A percentile compares a stretch with the other conserved stretches of the same genome.
These are phyloP conservation scores for Cercophora samala DNA, from an alignment of 495 filamentous ascomycete genomes.

Conservation along the genomic window DNA sequence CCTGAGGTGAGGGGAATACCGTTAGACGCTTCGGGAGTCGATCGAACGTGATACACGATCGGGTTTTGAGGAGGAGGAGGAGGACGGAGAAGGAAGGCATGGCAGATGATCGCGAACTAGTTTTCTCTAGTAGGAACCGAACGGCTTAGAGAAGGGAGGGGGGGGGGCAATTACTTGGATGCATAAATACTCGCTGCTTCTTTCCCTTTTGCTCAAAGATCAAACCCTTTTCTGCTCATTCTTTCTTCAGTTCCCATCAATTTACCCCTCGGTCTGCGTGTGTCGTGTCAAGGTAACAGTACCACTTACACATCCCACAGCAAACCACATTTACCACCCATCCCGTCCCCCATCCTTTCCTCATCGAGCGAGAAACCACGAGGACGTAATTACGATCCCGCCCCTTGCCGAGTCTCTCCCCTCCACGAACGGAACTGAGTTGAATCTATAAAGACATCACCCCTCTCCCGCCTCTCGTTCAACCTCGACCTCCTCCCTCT, in stretches of 20 bases:
- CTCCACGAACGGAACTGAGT: too few relatives aligned
- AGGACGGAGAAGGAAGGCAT: background rate
- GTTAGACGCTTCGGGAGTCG: background rate
- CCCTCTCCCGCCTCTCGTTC: background rate
- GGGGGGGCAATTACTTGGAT: background rate
- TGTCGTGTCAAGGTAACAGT: background rate
- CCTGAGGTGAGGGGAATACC: background rate
- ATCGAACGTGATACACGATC: background rate
- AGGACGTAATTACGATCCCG: background rate
- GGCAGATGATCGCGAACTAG: background rate
- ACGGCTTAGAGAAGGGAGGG: background rate
- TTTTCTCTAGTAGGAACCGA: background rate
- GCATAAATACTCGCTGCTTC: background rate
- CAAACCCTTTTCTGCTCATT: background rate
- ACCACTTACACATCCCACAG: background rate
- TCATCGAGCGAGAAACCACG: too few relatives aligned
- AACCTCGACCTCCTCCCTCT: background rate
- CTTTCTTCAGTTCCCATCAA: background rate
- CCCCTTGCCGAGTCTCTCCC: background rate
- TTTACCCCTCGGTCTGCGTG: background rate
- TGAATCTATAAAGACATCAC: background rate
- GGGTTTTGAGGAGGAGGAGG: background rate
- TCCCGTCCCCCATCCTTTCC: background rate
- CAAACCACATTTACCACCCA: background rate
- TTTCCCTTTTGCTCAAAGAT: background rate